Conservation (phyloP, 1,284 basidiomycete genomes). For the Puccinia novopanici region DNA sequence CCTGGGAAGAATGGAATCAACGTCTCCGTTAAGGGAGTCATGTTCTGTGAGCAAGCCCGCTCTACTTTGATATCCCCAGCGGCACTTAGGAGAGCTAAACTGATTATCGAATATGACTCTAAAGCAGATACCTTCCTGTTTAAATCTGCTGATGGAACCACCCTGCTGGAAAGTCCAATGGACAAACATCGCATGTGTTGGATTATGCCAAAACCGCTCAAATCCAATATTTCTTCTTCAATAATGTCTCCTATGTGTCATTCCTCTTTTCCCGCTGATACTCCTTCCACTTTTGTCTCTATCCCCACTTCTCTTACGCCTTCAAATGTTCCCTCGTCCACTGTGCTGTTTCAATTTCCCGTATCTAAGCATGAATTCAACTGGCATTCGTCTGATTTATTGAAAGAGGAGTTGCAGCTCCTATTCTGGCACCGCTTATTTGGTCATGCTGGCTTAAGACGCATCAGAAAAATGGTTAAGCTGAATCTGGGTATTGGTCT, state of each 20-base stretch:
- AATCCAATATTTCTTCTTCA: background rate
- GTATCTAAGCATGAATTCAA: background rate
- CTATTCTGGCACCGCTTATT: slow-evolving; percentile 4
- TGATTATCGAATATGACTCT: too few species aligned
- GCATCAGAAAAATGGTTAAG: background rate
- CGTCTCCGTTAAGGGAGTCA: background rate
- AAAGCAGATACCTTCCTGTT: too few species aligned
- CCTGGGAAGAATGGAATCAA: slow-evolving; percentile 19
- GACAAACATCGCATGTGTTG: background rate
- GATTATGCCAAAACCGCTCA: background rate
- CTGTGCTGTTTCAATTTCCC: background rate
- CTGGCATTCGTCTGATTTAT: background rate
- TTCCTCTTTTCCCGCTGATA: background rate
- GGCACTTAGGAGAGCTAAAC: too few species aligned
- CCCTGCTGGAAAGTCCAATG: too few species aligned
- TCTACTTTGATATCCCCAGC: slow-evolving; percentile 13
- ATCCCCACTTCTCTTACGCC: background rate
- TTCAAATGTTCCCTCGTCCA: too few species aligned
- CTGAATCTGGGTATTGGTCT: background rate
- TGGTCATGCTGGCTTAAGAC: background rate
- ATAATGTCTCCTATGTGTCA: background rate
- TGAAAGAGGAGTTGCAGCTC: background rate
- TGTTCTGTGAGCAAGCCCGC: slow-evolving; percentile 4
- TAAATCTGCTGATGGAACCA: too few species aligned
- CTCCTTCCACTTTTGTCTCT: background rate